Conservation (phyloP, 495 filamentous ascomycete genomes). For the Neurospora sp. region DNA sequence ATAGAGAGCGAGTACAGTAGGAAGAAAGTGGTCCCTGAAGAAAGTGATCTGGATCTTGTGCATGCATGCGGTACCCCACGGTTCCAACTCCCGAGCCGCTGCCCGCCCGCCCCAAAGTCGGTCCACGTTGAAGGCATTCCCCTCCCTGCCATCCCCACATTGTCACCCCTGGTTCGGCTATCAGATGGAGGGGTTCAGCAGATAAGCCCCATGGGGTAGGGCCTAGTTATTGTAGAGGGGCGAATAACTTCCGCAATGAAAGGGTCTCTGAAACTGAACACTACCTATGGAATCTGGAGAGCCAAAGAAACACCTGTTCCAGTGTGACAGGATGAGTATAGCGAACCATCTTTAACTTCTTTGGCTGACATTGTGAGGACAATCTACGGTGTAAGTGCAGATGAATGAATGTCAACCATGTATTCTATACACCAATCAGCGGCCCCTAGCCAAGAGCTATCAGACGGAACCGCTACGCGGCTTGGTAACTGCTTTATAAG, state of each 20-base stretch:
- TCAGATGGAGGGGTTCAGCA: not conserved
- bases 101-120: not conserved
- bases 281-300: not conserved
- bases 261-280: not conserved
- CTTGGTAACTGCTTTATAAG: not conserved
- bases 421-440: not conserved
- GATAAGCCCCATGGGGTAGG: not conserved
- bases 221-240: not conserved
- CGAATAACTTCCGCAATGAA: not conserved
- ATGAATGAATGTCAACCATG: not conserved
- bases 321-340: not conserved
- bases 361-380: not conserved
- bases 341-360: not conserved
- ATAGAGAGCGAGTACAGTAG: not conserved
- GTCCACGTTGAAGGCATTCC: not conserved
- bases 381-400: not conserved
- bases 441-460: not conserved
- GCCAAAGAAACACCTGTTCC: not conserved
- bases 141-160: not conserved
- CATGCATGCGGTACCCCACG: not conserved
- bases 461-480: not conserved
- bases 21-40: not conserved
- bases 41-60: not conserved
- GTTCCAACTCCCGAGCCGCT: not conserved
- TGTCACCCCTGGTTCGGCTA: not conserved